phyloP scores from a whole-genome alignment of 1,284 basidiomycete genomes.

The Testicularia cyperi region DNA sequence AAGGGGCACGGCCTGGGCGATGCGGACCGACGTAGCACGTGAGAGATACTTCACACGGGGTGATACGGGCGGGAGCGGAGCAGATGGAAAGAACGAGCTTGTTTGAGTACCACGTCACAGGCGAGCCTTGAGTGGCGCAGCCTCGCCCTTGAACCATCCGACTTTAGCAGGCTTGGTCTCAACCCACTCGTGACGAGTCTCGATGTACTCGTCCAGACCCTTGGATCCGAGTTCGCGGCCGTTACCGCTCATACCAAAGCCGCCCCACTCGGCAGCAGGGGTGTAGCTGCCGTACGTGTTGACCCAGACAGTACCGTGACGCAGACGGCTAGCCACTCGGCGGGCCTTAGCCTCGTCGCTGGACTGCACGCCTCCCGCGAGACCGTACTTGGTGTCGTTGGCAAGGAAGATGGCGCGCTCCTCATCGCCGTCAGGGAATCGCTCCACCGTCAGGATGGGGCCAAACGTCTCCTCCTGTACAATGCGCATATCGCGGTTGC shows the following conservation, averaged over 20 bases:
- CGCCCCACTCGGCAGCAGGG: slow-evolving; percentile 58
- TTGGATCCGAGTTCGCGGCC: slow-evolving; percentile 56
- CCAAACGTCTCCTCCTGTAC: slow-evolving; percentile 59
- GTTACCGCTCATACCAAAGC: slow-evolving; percentile 57
- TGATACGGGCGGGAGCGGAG: too few species aligned
- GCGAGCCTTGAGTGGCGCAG: not conserved
- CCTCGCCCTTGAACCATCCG: slow-evolving; percentile 53
- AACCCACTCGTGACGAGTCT: slow-evolving; percentile 55
- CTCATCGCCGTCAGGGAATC: slow-evolving; percentile 57
- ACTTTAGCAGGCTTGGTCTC: slow-evolving; percentile 47
- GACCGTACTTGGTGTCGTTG: slow-evolving; percentile 59
- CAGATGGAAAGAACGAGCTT: too few species aligned
- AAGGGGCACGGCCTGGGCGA: too few species aligned
- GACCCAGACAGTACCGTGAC: slow-evolving; percentile 58
- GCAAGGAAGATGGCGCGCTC: slow-evolving; percentile 50
- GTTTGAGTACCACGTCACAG: too few species aligned
- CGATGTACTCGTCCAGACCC: slow-evolving; percentile 58
- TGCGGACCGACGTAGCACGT: too few species aligned
- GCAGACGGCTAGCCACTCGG: slow-evolving; percentile 49
- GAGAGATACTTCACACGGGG: too few species aligned
- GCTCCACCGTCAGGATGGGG: slow-evolving; percentile 58
- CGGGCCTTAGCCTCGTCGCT: slow-evolving; percentile 41
- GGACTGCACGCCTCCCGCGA: slow-evolving; percentile 57
- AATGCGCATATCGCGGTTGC: slow-evolving; percentile 58
- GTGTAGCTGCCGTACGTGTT: slow-evolving; percentile 58